Evolutionary conservation across 768 basidiomycete species (phyloP), one percentile per base, ranked within the genome.

Genomic region (Amanita jacksonii): DNA sequence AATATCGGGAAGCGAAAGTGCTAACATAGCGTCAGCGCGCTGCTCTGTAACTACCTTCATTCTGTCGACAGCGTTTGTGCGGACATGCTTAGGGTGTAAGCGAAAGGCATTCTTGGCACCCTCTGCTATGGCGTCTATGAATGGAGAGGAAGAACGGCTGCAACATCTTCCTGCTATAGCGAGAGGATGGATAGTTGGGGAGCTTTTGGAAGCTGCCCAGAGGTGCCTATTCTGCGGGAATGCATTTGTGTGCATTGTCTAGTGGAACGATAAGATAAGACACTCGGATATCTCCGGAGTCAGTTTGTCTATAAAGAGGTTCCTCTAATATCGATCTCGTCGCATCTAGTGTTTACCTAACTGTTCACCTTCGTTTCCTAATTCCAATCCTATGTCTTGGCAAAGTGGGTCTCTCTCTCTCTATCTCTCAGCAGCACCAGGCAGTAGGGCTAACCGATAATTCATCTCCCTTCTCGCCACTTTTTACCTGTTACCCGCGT

Each of bases 1-100:
- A 15, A 47, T 25, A 18, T n/a, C n/a, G n/a, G n/a, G n/a, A 12
- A 28, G 27, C 27, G 12, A 28, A 16, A 57, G 35, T 22, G 24
- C 36, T 23, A 22, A 38, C 35, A 49, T 45, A 48, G 31, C 34
- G 25, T 52, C 18, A 89, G 87, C 70, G 39, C 79, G 87, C 23
- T 90, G 88, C 57, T 84, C 85, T 8, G 69, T 87, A 38, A 90
- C 87, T 30, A 81, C 82, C 18, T 81, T 85, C 59, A 75, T 90
- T 45, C 69, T 90, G 23, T 73, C 84, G n/a, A 88, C 85, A 38
- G 72, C 85, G 10, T 69, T 69, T 60, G 81, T 86, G 27, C 74
- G 85, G 46, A 88, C 86, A 13, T 91, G 88, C 58, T 65, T 87
- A 22, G 83, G 85, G 38, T 91, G 88, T 56, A 74, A 74, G 54